phyloP scores from a whole-genome alignment of 1,284 basidiomycete genomes.

The Melampsora americana region DNA sequence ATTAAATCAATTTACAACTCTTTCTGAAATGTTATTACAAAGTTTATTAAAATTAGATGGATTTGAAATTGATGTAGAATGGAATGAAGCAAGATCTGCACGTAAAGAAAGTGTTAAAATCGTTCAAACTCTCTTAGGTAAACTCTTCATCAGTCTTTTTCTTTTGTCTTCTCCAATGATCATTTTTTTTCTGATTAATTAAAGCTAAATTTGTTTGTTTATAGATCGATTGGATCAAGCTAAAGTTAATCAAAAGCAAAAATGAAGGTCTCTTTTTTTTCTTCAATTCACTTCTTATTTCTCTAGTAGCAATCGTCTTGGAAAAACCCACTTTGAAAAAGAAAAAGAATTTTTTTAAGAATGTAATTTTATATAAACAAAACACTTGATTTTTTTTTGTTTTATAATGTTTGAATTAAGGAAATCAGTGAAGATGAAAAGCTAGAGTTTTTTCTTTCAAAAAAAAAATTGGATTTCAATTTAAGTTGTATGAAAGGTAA shows the following conservation, averaged over 20 bases:
- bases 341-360: too few relatives aligned
- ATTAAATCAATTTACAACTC: conserved; percentile 62
- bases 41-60: conserved; percentile 71
- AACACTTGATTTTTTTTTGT: too few relatives aligned
- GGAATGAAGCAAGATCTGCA: conserved; percentile 67
- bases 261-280: too few relatives aligned
- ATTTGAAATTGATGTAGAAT: conserved; percentile 65
- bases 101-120: conserved; percentile 71
- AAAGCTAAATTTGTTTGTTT: background rate
- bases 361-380: too few relatives aligned
- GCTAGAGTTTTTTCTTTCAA: too few relatives aligned
- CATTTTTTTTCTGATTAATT: background rate
- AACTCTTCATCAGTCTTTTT: background rate
- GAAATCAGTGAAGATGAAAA: too few relatives aligned
- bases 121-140: conserved; percentile 57
- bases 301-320: too few relatives aligned
- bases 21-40: conserved; percentile 64
- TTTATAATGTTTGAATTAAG: too few relatives aligned
- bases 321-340: too few relatives aligned
- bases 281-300: too few relatives aligned
- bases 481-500: too few relatives aligned
- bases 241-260: background rate
- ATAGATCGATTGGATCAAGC: conserved; percentile 12
- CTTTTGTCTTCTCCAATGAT: background rate
- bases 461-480: too few relatives aligned